Evolutionary conservation across 768 basidiomycete species (phyloP).

Genomic region (Lactarius deliciosus): DNA sequence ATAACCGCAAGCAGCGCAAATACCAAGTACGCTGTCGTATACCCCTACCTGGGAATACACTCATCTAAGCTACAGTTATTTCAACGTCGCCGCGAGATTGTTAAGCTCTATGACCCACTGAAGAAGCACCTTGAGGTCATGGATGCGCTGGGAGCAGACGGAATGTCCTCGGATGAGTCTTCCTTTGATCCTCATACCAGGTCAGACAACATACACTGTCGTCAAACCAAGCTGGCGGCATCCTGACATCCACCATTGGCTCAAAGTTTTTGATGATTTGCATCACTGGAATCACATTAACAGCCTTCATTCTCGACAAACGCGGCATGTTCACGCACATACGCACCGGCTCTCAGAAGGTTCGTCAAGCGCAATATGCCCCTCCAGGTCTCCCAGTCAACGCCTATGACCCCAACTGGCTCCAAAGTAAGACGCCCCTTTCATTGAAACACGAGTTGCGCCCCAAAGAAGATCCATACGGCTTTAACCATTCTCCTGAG

Average conservation of each 20-base stretch:
- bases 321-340: too few relatives aligned
- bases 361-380: too few relatives aligned
- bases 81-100: background rate
- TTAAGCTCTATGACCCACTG: background rate
- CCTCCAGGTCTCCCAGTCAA: too few relatives aligned
- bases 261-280: conserved; percentile 1
- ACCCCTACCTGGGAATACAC: too few relatives aligned
- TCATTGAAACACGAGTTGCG: too few relatives aligned
- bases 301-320: too few relatives aligned
- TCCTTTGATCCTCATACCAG: background rate
- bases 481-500: too few relatives aligned
- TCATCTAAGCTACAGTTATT: background rate
- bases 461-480: too few relatives aligned
- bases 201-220: background rate
- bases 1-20: background rate
- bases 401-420: too few relatives aligned
- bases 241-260: conserved; percentile 10
- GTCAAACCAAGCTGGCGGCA: conserved; percentile 1
- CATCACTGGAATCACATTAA: background rate
- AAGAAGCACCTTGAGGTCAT: background rate
- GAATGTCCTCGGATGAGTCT: conserved; percentile 10
- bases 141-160: background rate
- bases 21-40: background rate
- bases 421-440: too few relatives aligned
- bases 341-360: too few relatives aligned